Conservation (phyloP, 495 filamentous ascomycete genomes). For the Massariosphaeria phaeospora region DNA sequence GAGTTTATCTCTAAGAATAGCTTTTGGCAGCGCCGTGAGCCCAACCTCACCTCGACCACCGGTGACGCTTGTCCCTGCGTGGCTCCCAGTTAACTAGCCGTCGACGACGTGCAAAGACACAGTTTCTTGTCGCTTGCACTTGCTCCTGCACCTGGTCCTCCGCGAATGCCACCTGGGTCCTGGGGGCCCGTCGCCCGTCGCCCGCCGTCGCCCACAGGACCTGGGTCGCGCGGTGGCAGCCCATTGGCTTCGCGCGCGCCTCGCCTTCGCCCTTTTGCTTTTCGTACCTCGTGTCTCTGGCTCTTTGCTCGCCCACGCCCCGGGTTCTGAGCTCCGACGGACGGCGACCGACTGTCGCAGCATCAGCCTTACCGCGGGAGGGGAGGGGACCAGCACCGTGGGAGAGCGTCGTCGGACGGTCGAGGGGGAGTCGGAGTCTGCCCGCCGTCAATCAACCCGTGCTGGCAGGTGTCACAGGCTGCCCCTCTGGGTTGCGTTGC, state of each 20-base stretch:
- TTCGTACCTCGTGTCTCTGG: conserved; percentile 29
- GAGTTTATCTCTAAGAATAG: conserved; percentile 29
- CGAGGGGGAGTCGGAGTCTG: too few relatives aligned
- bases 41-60: conserved; percentile 26
- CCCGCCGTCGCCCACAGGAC: neutral
- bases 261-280: neutral
- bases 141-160: conserved; percentile 23
- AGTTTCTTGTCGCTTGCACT: conserved; percentile 30
- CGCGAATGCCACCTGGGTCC: conserved; percentile 16
- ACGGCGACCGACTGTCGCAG: conserved; percentile 8
- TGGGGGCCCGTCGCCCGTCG: neutral
- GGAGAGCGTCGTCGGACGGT: too few relatives aligned
- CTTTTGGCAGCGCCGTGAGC: neutral
- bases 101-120: conserved; percentile 13
- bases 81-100: conserved; percentile 25
- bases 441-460: too few relatives aligned
- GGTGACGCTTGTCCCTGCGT: conserved; percentile 27
- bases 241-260: neutral
- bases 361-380: conserved; percentile 25
- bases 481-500: too few relatives aligned
- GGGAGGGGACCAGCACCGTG: neutral
- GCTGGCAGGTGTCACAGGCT: neutral
- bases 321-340: neutral
- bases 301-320: neutral
- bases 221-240: neutral